Conservation (phyloP, 345 rosid genomes). For the Isatis tinctoria region DNA sequence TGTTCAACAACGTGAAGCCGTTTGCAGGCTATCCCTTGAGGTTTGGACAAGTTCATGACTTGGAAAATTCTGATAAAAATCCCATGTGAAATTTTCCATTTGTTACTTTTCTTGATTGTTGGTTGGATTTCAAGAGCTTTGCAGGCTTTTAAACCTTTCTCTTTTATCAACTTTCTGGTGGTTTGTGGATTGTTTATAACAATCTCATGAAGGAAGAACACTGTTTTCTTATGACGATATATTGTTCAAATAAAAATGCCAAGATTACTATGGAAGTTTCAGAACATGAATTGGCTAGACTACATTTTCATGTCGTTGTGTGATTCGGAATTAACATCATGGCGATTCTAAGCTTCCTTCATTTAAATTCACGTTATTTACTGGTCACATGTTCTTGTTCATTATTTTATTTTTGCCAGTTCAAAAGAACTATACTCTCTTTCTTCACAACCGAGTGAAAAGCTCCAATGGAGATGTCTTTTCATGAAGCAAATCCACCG, state of each 20-base stretch:
- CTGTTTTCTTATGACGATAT: not conserved
- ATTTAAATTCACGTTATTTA: no score
- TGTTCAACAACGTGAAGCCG: slow-evolving; percentile 4
- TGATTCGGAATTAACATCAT: no score
- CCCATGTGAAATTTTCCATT: not conserved
- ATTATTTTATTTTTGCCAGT: no score
- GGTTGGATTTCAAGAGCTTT: not conserved
- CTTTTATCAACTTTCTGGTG: no score
- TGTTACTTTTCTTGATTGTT: not conserved
- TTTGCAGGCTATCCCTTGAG: slow-evolving; percentile 8
- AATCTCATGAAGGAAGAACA: not conserved
- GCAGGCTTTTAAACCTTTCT: not conserved
- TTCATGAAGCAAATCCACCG: no score
- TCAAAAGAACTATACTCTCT: no score
- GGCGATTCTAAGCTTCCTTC: no score
- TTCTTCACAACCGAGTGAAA: no score
- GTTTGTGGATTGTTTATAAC: not conserved
- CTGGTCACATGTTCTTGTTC: no score
- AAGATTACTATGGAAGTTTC: not conserved
- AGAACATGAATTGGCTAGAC: not conserved
- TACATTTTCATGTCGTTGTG: not conserved
- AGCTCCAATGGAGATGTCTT: no score
- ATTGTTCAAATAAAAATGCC: not conserved
- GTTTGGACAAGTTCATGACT: slow-evolving; percentile 12
- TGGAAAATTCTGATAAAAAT: not conserved